Base-by-base conservation (phyloP, 176 grass and related monocot species). In the Miscanthus lutarioriparius region DNA sequence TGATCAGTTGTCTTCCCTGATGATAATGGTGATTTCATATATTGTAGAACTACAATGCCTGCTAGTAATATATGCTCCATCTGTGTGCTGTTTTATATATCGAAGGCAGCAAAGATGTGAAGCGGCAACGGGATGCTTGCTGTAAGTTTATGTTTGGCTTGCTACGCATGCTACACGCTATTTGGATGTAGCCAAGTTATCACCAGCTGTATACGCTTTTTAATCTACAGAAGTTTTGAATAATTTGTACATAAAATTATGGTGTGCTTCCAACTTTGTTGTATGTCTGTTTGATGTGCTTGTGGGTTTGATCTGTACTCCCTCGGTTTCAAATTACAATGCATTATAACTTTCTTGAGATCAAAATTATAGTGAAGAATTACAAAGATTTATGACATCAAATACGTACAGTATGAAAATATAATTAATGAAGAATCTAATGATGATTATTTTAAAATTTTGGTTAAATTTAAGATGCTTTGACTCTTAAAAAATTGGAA, bases 111-210 rank as follows among this genome's bases (percentile, higher is more conserved):
- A 65, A 44, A 80, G 84, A 76, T 87, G 89, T 33, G 89, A 87
- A 91, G 70, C 76, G 25, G 63, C 75, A 80, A 63, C 20, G 61
- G 19, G 72, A 82, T 51, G 84, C 22, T 83, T 83, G 43, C 37
- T 59, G 28, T 67, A 83, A 74, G 79, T 26, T 82, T 64, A 36
- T 78, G 75, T 59, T 74, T 86, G 80, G 36, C 67, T 48, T 82
- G 27, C 26, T 37, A 78, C 7, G 75, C 27, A 23, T 85, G 88
- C 88, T 83, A 53, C 88, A 75, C 61, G 39, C 69, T 84, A 84
- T 87, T 83, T 91, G 69, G 80, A 84, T 48, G 85, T 91, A 75
- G 80, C 80, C 16, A 63, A 74, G 66, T 85, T 53, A 54, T 51
- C 71, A 20, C 6, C 27, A n/a, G 4, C 30, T 70, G 70, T 73